Evolutionary conservation across 2,329 filamentous ascomycete genomes (phyloP).

Genomic region (Ceratocystis eucalypticola): DNA sequence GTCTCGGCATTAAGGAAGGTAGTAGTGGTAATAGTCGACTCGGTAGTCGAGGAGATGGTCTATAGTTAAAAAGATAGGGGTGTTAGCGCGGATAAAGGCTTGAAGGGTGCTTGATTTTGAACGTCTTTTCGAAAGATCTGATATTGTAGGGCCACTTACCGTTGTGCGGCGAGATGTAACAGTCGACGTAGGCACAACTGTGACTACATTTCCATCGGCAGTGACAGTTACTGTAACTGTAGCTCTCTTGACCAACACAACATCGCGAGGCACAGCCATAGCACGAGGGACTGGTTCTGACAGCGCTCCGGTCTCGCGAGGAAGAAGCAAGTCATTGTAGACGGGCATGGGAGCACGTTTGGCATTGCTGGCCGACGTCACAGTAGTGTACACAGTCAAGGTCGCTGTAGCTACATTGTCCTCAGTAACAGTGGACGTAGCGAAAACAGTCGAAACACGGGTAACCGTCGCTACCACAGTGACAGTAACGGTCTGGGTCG

Average conservation of each 20-base stretch:
- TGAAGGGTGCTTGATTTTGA: neutral
- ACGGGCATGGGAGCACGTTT: constrained; percentile 25
- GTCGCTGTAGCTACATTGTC: constrained; percentile 28
- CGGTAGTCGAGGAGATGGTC: constrained; percentile 23
- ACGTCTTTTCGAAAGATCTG: neutral
- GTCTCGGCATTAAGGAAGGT: constrained; percentile 26
- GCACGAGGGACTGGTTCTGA: neutral
- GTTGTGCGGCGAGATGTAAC: constrained; percentile 14
- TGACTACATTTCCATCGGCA: constrained; percentile 23
- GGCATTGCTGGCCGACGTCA: constrained; percentile 25
- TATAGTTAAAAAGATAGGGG: neutral
- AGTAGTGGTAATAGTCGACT: constrained; percentile 21
- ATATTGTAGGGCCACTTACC: neutral
- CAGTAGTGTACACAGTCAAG: constrained; percentile 27
- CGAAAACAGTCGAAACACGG: constrained; percentile 27
- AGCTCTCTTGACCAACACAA: constrained; percentile 13
- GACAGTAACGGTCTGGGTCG: constrained; percentile 25
- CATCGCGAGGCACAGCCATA: constrained; percentile 2
- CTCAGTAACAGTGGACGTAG: constrained; percentile 29
- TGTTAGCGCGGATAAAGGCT: neutral
- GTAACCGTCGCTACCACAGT: constrained; percentile 26
- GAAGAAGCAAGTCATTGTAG: constrained; percentile 14
- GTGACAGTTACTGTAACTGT: constrained; percentile 26
- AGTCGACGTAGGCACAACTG: constrained; percentile 22
- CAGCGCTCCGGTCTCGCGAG: constrained; percentile 23